Percentiles rank a stretch among this genome's conserved stretches.
Conservation (phyloP, 768 basidiomycete genomes). For the Rhodosporidiobolus odoratus region DNA sequence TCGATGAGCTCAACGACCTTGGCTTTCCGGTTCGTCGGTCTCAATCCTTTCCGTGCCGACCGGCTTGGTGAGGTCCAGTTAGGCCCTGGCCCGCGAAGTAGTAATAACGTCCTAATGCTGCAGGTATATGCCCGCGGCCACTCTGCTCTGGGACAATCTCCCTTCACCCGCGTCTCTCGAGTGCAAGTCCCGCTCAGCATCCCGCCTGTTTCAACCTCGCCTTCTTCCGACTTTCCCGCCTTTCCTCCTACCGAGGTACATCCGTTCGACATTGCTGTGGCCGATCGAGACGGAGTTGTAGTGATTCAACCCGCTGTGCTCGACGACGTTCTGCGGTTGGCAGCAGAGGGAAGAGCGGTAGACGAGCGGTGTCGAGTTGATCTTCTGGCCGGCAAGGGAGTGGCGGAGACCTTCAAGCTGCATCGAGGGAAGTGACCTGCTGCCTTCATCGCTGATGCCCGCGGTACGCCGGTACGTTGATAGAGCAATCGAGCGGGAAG, state of each 20-base stretch:
- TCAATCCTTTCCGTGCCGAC: background rate
- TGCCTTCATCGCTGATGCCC: too few relatives aligned
- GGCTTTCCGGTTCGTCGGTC: slow-evolving; percentile 57
- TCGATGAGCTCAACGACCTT: slow-evolving; percentile 65
- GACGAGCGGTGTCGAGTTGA: slow-evolving; percentile 71
- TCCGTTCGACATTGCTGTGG: slow-evolving; percentile 78
- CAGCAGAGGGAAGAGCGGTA: slow-evolving; percentile 57
- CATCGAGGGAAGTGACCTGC: slow-evolving; percentile 56
- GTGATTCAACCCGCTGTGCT: slow-evolving; percentile 61
- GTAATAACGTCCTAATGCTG: background rate
- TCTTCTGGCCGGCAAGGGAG: slow-evolving; percentile 66
- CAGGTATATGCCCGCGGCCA: slow-evolving; percentile 68
- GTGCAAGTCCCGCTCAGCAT: slow-evolving; percentile 61
- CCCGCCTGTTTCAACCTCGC: slow-evolving; percentile 45
- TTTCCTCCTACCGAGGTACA: slow-evolving; percentile 53
- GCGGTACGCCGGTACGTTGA: too few relatives aligned
- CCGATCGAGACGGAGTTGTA: slow-evolving; percentile 83
- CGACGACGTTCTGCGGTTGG: slow-evolving; percentile 57
- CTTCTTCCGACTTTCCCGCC: slow-evolving; percentile 44
- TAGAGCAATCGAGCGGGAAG: too few relatives aligned
- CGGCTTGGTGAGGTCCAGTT: background rate
- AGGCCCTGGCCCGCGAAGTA: background rate
- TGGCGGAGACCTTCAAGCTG: slow-evolving; percentile 70
- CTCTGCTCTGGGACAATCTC: slow-evolving; percentile 77
- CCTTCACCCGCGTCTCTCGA: slow-evolving; percentile 73